Conservation (phyloP, 495 filamentous ascomycete species). For the Penicillium manginii region DNA sequence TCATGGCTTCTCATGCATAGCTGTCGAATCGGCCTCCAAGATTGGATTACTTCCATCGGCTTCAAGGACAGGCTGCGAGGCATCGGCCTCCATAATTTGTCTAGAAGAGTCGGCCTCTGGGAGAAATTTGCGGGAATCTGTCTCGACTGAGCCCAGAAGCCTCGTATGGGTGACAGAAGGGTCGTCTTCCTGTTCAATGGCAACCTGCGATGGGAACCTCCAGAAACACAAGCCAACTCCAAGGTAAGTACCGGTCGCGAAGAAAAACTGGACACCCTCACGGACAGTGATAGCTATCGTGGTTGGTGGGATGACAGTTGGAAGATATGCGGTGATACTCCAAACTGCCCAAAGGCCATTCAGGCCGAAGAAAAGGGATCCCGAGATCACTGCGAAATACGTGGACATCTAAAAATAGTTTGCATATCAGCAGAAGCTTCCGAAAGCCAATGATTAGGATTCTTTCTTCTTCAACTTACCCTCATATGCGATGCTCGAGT, state of each 20-base stretch:
- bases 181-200: neutral
- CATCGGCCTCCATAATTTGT: neutral
- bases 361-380: neutral
- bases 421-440: too few species aligned
- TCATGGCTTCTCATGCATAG: neutral
- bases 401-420: too few species aligned
- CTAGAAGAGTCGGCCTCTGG: neutral
- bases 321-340: constrained; percentile 1
- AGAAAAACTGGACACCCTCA: neutral
- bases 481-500: neutral
- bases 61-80: neutral
- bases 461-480: constrained; percentile 4
- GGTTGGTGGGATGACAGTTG: neutral
- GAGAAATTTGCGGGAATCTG: neutral
- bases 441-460: too few species aligned
- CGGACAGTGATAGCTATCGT: neutral
- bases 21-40: neutral
- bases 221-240: neutral
- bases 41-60: neutral
- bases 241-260: neutral
- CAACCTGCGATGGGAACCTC: neutral
- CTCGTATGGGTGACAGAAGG: neutral
- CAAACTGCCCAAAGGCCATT: constrained; percentile 1
- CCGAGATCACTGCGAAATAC: neutral
- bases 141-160: neutral